phyloP scores from a whole-genome alignment of 192 early-diverging fungal species.

The Coemansia sp. region DNA sequence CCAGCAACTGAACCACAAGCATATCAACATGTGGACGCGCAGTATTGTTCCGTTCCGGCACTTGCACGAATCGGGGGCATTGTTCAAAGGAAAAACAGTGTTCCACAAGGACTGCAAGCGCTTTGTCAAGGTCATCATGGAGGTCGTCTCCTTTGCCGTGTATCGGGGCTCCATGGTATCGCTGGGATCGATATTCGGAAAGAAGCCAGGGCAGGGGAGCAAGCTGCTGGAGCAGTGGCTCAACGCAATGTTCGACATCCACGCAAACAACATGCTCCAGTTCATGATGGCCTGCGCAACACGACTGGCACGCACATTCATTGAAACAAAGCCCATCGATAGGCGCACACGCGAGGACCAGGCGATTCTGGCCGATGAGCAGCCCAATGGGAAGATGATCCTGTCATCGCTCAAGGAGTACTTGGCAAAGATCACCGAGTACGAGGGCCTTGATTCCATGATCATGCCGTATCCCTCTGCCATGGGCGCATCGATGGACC shows the following conservation, averaged over 20 bases:
- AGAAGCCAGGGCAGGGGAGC: constrained; percentile 15
- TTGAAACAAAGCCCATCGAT: constrained; percentile 10
- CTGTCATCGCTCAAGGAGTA: constrained; percentile 13
- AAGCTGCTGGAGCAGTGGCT: constrained; percentile 43
- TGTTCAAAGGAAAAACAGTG: constrained; percentile 31
- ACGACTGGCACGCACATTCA: constrained; percentile 13
- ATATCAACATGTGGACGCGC: constrained; percentile 48
- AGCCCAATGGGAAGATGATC: not conserved
- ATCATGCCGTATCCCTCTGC: not conserved
- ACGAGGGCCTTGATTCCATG: constrained; percentile 9
- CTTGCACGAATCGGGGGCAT: constrained; percentile 14
- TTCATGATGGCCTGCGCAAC: constrained; percentile 20
- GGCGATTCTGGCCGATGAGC: not conserved
- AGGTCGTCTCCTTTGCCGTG: constrained; percentile 8
- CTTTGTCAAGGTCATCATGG: constrained; percentile 38
- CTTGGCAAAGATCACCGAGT: constrained; percentile 14
- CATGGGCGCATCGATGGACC: too few species aligned
- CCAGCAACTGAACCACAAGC: constrained; percentile 49
- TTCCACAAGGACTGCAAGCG: constrained; percentile 45
- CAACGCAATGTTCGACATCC: constrained; percentile 28
- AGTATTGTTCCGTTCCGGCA: constrained; percentile 31
- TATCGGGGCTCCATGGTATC: not conserved
- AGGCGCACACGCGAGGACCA: constrained; percentile 1
- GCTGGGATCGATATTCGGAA: not conserved
- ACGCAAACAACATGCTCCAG: constrained; percentile 15